Evolutionary conservation across 805 yeast species (phyloP).

Genomic region (Barnettozyma pratensis): DNA sequence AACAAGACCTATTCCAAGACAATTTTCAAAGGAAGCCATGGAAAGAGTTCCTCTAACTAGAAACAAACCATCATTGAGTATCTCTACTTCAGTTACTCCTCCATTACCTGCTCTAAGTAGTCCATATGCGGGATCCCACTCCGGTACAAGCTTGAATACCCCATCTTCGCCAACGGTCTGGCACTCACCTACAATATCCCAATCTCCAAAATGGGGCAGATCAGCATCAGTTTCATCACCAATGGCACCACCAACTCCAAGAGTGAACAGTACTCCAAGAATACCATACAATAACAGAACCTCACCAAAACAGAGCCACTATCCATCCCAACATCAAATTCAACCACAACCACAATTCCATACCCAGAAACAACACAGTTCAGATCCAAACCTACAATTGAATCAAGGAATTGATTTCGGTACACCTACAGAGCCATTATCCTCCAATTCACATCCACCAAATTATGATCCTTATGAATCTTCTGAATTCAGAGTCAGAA

Average conservation of each 20-base stretch:
- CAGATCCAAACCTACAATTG: no score
- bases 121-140: background rate
- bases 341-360: no score
- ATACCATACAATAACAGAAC: background rate
- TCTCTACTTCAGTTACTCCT: constrained; percentile 22
- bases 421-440: constrained; percentile 3
- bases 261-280: background rate
- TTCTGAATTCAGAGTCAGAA: background rate
- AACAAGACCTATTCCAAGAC: background rate
- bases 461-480: background rate
- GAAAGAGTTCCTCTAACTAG: background rate
- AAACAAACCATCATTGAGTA: constrained; percentile 13
- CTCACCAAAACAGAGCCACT: no score
- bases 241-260: constrained; percentile 1
- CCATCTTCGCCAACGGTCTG: constrained; percentile 19
- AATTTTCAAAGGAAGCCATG: background rate
- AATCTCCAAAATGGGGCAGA: background rate
- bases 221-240: constrained; percentile 5
- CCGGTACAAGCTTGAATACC: constrained; percentile 1
- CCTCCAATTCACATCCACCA: background rate
- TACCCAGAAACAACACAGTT: no score
- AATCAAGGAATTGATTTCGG: background rate
- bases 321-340: no score
- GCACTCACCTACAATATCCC: constrained; percentile 18
- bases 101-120: constrained; percentile 20